phyloP scores from a whole-genome alignment of 2,329 filamentous ascomycete genomes.

The Aspergillus awamori region DNA sequence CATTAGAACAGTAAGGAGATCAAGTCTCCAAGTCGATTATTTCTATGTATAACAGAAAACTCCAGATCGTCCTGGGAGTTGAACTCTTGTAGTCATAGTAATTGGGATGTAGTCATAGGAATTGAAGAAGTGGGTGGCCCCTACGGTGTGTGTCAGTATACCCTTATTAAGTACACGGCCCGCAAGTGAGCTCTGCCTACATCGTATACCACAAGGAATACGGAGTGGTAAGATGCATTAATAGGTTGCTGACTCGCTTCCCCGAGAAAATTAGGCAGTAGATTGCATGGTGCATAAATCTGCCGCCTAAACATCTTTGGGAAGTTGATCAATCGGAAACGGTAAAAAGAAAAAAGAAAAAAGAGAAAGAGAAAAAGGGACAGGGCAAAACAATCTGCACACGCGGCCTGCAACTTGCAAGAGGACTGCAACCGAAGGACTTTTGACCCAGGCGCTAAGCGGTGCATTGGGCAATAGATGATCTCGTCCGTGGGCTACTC shows the following conservation, averaged over 20 bases:
- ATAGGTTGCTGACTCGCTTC: not conserved
- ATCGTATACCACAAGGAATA: not conserved
- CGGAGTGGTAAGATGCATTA: not conserved
- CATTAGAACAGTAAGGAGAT: constrained; percentile 6
- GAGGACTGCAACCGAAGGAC: constrained; percentile 13
- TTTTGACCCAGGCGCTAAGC: constrained; percentile 11
- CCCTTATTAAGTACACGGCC: not conserved
- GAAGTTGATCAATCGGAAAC: not conserved
- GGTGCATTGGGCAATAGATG: constrained; percentile 19
- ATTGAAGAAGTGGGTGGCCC: not conserved
- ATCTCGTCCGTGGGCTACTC: constrained; percentile 1
- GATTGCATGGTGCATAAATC: not conserved
- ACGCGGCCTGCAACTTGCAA: constrained; percentile 11
- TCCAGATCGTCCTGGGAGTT: not conserved
- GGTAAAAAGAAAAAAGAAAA: too few species aligned
- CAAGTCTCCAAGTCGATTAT: constrained; percentile 3
- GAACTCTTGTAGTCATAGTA: not conserved
- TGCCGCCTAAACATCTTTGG: not conserved
- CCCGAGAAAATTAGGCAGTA: not conserved
- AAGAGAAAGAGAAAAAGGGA: too few species aligned
- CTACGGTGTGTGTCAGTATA: constrained; percentile 1
- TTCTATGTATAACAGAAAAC: constrained; percentile 3
- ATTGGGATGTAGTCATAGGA: not conserved
- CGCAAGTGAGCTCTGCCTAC: not conserved
- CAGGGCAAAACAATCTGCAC: constrained; percentile 2